Conservation (phyloP, 2,329 filamentous ascomycete genomes). For the Fusarium albidum region DNA sequence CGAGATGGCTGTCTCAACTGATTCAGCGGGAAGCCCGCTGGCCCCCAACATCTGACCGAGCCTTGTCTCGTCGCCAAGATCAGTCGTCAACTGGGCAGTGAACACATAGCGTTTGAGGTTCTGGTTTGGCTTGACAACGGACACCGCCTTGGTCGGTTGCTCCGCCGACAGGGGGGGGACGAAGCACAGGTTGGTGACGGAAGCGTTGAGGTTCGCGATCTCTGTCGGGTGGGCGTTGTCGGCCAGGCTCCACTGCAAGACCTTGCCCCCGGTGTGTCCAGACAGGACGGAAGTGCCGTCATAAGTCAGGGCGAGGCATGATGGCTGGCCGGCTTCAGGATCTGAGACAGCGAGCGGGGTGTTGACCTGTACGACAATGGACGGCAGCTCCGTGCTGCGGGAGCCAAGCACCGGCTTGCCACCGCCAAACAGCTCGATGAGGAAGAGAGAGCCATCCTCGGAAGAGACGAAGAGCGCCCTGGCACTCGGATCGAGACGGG, state of each 20-base stretch:
- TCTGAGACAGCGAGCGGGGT: conserved; percentile 65
- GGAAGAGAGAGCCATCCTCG: conserved; percentile 81
- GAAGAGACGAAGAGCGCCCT: conserved; percentile 83
- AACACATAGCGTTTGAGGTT: conserved; percentile 71
- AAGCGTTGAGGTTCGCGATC: conserved; percentile 76
- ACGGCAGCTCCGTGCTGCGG: conserved; percentile 60
- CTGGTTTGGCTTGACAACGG: conserved; percentile 82
- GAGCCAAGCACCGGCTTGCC: conserved; percentile 63
- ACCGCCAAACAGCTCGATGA: conserved; percentile 74
- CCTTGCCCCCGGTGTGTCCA: conserved; percentile 81
- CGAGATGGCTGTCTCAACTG: conserved; percentile 59
- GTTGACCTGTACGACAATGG: conserved; percentile 64
- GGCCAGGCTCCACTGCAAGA: conserved; percentile 82
- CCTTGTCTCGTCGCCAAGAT: conserved; percentile 49
- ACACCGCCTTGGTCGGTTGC: conserved; percentile 58
- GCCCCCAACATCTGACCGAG: conserved; percentile 56
- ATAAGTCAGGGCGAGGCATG: conserved; percentile 78
- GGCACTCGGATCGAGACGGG: conserved; percentile 82
- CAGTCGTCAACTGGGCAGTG: conserved; percentile 67
- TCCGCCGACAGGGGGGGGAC: conserved; percentile 63
- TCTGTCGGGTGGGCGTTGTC: conserved; percentile 73
- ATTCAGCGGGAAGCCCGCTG: conserved; percentile 56
- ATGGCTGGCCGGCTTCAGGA: conserved; percentile 68
- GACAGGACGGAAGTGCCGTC: conserved; percentile 83
- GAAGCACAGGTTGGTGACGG: conserved; percentile 84